Percentiles rank a stretch among this genome's conserved stretches.
phyloP scores from a whole-genome alignment of 768 basidiomycete genomes.

The Aureoboletus auriporus region DNA sequence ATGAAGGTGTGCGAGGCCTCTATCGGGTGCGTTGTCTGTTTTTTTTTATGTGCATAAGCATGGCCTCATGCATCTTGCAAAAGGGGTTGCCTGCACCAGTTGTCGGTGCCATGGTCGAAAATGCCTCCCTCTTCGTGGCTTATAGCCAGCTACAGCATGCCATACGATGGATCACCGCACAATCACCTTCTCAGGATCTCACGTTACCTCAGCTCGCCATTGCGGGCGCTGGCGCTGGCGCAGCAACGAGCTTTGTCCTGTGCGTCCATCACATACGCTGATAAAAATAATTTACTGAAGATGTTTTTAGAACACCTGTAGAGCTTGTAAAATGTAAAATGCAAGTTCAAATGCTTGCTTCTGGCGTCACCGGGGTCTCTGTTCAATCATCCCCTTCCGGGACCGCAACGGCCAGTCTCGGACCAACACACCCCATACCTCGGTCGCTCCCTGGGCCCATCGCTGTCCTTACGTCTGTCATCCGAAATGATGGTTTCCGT shows the following conservation, averaged over 20 bases:
- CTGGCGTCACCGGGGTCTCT: slow-evolving; percentile 14
- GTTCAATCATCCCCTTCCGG: slow-evolving; percentile 12
- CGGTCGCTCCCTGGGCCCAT: slow-evolving; percentile 66
- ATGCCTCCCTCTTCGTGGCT: slow-evolving; percentile 81
- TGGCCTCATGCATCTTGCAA: slow-evolving; percentile 2
- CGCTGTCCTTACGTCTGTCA: slow-evolving; percentile 56
- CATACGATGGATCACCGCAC: slow-evolving; percentile 43
- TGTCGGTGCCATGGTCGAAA: slow-evolving; percentile 89
- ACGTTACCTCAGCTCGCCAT: slow-evolving; percentile 67
- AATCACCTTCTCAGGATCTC: slow-evolving; percentile 38
- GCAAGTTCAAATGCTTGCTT: slow-evolving; percentile 87
- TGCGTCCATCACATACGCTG: slow-evolving; percentile 34
- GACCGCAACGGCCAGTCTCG: slow-evolving; percentile 12
- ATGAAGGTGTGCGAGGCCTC: slow-evolving; percentile 80
- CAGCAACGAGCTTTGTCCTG: slow-evolving; percentile 84
- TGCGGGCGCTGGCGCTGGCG: slow-evolving; percentile 86
- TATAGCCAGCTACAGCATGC: slow-evolving; percentile 73
- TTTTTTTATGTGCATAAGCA: not conserved
- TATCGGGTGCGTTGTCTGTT: slow-evolving; percentile 64
- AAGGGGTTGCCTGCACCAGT: slow-evolving; percentile 91
- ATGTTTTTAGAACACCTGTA: slow-evolving; percentile 71
- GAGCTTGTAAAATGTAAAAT: slow-evolving; percentile 97
- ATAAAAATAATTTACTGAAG: not conserved
- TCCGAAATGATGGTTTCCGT: slow-evolving; percentile 65
- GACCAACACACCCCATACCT: slow-evolving; percentile 7